Conservation (phyloP, 768 basidiomycete species). For the Vishniacozyma victoriae region DNA sequence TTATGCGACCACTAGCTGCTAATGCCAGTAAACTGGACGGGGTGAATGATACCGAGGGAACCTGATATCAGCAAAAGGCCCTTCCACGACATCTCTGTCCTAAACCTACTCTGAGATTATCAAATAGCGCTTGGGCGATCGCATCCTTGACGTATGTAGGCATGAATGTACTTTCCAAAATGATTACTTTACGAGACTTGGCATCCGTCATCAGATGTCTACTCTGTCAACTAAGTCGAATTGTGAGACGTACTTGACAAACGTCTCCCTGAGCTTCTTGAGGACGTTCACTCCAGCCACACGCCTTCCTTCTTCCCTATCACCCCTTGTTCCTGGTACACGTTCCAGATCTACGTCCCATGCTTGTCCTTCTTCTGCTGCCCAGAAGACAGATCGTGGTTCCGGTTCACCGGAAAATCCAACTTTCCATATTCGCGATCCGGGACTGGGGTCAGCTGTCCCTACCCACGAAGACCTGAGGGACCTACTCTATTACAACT, state of each 20-base stretch:
- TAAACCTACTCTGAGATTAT: slow-evolving; percentile 70
- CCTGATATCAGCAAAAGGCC: slow-evolving; percentile 52
- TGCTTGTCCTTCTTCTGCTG: slow-evolving; percentile 5
- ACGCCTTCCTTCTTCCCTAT: slow-evolving; percentile 62
- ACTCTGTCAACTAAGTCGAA: neutral
- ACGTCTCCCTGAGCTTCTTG: slow-evolving; percentile 65
- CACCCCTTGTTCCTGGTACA: slow-evolving; percentile 15
- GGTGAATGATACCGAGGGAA: slow-evolving; percentile 89
- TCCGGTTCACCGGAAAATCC: slow-evolving; percentile 94
- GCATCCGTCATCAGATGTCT: slow-evolving; percentile 91
- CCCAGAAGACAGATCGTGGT: slow-evolving; percentile 77
- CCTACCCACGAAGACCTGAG: neutral
- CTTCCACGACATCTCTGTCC: neutral
- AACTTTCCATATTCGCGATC: slow-evolving; percentile 90
- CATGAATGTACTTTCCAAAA: slow-evolving; percentile 83
- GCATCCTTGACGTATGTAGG: slow-evolving; percentile 82
- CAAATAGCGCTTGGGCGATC: slow-evolving; percentile 78
- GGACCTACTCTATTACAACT: slow-evolving; percentile 68
- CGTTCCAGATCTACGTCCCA: slow-evolving; percentile 39
- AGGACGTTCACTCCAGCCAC: slow-evolving; percentile 67
- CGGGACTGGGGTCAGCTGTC: slow-evolving; percentile 51
- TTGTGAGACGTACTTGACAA: slow-evolving; percentile 61
- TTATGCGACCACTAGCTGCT: slow-evolving; percentile 78
- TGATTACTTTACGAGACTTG: slow-evolving; percentile 86
- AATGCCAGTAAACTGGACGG: slow-evolving; percentile 80